Conservation (phyloP, 805 yeast genomes). For the Saccharomycopsis microspora region DNA sequence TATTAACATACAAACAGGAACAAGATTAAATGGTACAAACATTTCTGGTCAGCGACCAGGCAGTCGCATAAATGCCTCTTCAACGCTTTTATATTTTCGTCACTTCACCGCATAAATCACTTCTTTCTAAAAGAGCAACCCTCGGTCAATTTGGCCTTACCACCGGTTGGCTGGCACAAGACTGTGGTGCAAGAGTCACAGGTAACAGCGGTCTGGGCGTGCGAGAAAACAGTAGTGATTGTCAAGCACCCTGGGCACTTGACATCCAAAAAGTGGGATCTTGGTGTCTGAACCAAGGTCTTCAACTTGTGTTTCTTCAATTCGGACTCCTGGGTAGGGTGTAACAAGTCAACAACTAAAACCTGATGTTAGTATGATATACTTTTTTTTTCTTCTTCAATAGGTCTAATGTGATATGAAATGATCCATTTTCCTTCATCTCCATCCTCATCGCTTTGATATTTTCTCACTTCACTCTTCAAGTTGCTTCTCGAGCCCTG, state of each 20-base stretch:
- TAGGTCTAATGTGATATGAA: too few species aligned
- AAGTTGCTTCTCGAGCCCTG: too few species aligned
- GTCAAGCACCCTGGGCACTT: constrained; percentile 99
- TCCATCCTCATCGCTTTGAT: too few species aligned
- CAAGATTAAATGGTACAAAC: too few species aligned
- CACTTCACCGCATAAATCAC: constrained; percentile 34
- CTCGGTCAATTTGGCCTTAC: constrained; percentile 98
- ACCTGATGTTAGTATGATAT: constrained; percentile 37
- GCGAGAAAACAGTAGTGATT: constrained; percentile 99
- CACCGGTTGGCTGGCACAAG: constrained; percentile 99
- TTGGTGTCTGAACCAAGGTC: constrained; percentile 94
- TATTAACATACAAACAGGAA: too few species aligned
- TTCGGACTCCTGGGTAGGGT: constrained; percentile 97
- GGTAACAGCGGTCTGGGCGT: constrained; percentile 99
- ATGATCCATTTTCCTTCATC: too few species aligned
- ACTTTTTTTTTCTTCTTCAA: background rate
- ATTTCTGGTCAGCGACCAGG: too few species aligned
- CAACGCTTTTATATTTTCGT: background rate
- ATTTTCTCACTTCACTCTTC: too few species aligned
- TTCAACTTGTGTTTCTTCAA: constrained; percentile 94
- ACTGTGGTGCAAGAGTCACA: constrained; percentile 98
- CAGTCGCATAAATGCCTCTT: too few species aligned
- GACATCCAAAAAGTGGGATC: constrained; percentile 99
- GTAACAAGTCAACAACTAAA: constrained; percentile 97
- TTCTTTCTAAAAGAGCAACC: constrained; percentile 99